Evolutionary conservation across 257 asterid species (phyloP).

Genomic region (Fraxinus pennsylvanica): DNA sequence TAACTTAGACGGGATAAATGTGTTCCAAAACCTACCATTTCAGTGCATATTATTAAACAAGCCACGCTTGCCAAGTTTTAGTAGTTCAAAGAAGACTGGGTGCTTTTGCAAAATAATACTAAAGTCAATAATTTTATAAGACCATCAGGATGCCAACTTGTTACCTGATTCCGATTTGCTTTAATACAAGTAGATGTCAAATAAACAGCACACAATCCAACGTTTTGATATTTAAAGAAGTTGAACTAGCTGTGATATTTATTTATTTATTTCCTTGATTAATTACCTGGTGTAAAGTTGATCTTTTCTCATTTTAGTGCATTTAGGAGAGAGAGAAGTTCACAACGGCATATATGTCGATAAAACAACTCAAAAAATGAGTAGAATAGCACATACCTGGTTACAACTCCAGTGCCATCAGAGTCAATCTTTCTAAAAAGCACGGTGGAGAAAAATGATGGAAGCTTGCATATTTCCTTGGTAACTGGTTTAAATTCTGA

Average conservation of each 20-base stretch:
- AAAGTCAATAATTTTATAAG: neutral
- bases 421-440: slow-evolving; percentile 83
- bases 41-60: neutral
- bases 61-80: neutral
- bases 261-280: neutral
- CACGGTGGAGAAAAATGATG: slow-evolving; percentile 85
- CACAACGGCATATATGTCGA: neutral
- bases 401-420: slow-evolving; percentile 65
- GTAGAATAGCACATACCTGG: slow-evolving; percentile 55
- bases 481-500: slow-evolving; percentile 93
- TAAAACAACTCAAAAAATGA: neutral
- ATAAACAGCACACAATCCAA: neutral
- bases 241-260: neutral
- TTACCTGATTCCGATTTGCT: neutral
- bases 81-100: neutral
- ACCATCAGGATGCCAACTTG: neutral
- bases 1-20: neutral
- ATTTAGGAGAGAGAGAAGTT: neutral
- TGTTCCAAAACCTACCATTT: neutral
- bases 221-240: neutral
- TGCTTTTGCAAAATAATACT: neutral
- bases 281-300: neutral
- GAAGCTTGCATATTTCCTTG: slow-evolving; percentile 97
- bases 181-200: neutral
- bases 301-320: slow-evolving; percentile 8